Conservation (phyloP, 495 filamentous ascomycete genomes). For the Tuber umbilicatum region DNA sequence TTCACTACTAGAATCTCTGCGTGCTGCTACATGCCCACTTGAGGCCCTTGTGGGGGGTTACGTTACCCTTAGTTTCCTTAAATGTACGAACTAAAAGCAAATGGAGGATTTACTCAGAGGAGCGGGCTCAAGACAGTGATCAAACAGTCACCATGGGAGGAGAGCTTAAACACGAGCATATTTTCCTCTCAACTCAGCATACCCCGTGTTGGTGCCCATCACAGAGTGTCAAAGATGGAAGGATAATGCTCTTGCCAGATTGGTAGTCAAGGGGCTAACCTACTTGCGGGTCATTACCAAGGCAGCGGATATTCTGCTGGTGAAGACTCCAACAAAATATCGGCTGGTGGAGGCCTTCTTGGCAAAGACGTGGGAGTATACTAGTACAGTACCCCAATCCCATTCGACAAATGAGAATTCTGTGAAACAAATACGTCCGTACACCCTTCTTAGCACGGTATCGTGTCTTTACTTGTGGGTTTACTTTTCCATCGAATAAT, state of each 20-base stretch:
- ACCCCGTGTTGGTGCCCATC: neutral
- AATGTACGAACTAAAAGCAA: neutral
- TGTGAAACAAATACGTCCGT: neutral
- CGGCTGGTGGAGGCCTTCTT: too few relatives aligned
- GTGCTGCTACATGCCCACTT: too few relatives aligned
- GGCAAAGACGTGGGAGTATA: too few relatives aligned
- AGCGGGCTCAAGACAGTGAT: neutral
- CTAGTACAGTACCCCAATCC: neutral
- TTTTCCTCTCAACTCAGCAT: neutral
- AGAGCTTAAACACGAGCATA: neutral
- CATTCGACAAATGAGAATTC: neutral
- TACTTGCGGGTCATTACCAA: too few relatives aligned
- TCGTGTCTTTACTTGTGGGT: neutral
- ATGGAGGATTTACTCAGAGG: neutral
- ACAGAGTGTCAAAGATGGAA: neutral
- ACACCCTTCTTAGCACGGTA: neutral
- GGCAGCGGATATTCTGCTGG: too few relatives aligned
- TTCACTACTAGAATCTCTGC: neutral
- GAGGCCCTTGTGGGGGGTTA: too few relatives aligned
- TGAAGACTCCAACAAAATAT: too few relatives aligned
- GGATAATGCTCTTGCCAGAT: neutral
- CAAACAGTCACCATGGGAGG: neutral
- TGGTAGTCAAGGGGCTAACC: neutral
- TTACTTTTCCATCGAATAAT: neutral
- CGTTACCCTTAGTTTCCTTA: conserved; percentile 39